These are phyloP conservation scores for Vigna mungo DNA, from an alignment of 306 rosid genomes.

Conservation along the genomic window DNA sequence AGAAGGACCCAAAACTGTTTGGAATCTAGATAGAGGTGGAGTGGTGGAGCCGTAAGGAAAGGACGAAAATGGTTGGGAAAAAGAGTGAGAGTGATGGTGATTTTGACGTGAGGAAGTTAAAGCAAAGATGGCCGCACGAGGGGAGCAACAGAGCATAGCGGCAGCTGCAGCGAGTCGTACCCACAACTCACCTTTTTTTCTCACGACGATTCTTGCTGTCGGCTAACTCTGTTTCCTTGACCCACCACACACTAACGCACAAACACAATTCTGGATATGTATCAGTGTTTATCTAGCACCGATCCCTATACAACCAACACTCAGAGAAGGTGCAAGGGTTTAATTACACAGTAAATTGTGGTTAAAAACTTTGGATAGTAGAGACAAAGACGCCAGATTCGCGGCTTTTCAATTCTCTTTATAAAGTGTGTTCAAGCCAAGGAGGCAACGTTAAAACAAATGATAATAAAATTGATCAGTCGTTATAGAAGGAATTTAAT, in stretches of 20 bases:
- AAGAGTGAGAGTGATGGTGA: neutral
- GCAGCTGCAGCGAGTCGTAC: constrained; percentile 22
- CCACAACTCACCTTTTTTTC: constrained; percentile 4
- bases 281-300: no score
- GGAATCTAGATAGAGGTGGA: neutral
- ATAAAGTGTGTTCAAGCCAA: no score
- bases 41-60: neutral
- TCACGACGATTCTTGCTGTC: constrained; percentile 63
- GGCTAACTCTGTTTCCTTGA: constrained; percentile 28
- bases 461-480: no score
- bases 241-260: neutral
- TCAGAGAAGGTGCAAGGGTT: no score
- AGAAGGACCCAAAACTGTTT: neutral
- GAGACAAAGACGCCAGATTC: no score
- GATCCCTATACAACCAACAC: no score
- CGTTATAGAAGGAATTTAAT: no score
- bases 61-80: neutral
- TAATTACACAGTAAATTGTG: no score
- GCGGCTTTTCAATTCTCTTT: no score
- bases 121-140: constrained; percentile 27
- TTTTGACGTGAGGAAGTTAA: neutral
- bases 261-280: no score
- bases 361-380: no score
- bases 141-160: constrained; percentile 21
- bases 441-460: no score